These are phyloP conservation scores for Bertia moriformis DNA, from an alignment of 2,329 filamentous ascomycete species.

Conservation along the genomic window DNA sequence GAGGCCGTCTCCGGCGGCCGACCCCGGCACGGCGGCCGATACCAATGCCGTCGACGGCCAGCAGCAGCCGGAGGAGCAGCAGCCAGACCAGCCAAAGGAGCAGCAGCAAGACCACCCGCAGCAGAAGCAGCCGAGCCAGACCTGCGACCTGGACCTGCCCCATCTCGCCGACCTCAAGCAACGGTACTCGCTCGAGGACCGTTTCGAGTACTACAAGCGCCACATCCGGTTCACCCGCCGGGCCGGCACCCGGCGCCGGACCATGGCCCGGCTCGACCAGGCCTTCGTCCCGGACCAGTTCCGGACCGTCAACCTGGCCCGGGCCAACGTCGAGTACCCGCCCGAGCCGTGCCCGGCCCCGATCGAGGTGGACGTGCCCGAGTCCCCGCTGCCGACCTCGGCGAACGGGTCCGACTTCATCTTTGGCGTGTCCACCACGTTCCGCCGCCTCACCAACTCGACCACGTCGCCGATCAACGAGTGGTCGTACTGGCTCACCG, in stretches of 20 bases:
- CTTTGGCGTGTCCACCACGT: slow-evolving; percentile 44
- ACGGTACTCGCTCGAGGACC: slow-evolving; percentile 29
- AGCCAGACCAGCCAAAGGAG: too few relatives aligned
- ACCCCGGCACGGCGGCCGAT: background rate
- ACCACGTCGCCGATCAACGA: slow-evolving; percentile 37
- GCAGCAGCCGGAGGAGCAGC: too few relatives aligned
- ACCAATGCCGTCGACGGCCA: too few relatives aligned
- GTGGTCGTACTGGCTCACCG: slow-evolving; percentile 45
- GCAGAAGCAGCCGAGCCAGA: too few relatives aligned
- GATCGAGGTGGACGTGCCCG: slow-evolving; percentile 32
- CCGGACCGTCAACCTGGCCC: slow-evolving; percentile 29
- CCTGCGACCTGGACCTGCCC: slow-evolving; percentile 32
- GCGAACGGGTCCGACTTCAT: slow-evolving; percentile 41
- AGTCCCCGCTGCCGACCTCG: slow-evolving; percentile 30
- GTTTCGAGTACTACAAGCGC: slow-evolving; percentile 39
- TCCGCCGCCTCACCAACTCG: slow-evolving; percentile 33
- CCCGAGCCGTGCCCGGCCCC: slow-evolving; percentile 30
- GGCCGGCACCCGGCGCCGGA: slow-evolving; percentile 30
- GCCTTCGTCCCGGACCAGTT: slow-evolving; percentile 29
- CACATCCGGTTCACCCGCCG: slow-evolving; percentile 35
- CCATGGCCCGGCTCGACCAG: slow-evolving; percentile 32
- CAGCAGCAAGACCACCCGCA: too few relatives aligned
- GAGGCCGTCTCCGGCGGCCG: background rate
- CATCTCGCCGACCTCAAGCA: slow-evolving; percentile 28
- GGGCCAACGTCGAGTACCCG: slow-evolving; percentile 19